These are phyloP conservation scores for Erodium trifolium DNA, from an alignment of 441 rosid species.

Conservation along the genomic window DNA sequence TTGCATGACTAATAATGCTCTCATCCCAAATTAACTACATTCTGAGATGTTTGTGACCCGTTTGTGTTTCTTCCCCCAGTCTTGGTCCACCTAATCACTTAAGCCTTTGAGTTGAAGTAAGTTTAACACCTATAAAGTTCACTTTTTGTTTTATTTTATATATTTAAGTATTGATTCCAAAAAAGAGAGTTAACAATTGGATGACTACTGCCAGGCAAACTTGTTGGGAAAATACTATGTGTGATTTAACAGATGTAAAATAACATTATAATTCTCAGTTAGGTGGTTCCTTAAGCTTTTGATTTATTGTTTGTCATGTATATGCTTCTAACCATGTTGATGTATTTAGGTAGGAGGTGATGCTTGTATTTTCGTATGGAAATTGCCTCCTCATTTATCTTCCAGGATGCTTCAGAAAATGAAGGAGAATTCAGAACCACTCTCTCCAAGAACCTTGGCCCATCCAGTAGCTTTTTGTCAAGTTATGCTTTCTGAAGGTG, in stretches of 20 bases:
- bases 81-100: too few species aligned
- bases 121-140: neutral
- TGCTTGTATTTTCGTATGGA: constrained; percentile 75
- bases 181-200: neutral
- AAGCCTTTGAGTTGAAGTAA: too few species aligned
- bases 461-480: constrained; percentile 32
- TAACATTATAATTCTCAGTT: neutral
- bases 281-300: neutral
- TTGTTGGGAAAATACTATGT: constrained; percentile 5
- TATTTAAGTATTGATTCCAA: neutral
- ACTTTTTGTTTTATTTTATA: neutral
- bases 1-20: too few species aligned
- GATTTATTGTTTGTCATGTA: neutral
- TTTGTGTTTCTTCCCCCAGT: too few species aligned
- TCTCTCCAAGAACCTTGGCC: constrained; percentile 36
- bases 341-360: constrained; percentile 61
- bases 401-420: constrained; percentile 49
- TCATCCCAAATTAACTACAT: too few species aligned
- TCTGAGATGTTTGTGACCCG: too few species aligned
- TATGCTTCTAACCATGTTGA: constrained; percentile 19
- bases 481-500: constrained; percentile 31
- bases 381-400: constrained; percentile 47
- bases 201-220: neutral
- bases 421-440: constrained; percentile 32
- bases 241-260: neutral